Conservation (phyloP, 345 rosid genomes). For the Linum trigynum region DNA sequence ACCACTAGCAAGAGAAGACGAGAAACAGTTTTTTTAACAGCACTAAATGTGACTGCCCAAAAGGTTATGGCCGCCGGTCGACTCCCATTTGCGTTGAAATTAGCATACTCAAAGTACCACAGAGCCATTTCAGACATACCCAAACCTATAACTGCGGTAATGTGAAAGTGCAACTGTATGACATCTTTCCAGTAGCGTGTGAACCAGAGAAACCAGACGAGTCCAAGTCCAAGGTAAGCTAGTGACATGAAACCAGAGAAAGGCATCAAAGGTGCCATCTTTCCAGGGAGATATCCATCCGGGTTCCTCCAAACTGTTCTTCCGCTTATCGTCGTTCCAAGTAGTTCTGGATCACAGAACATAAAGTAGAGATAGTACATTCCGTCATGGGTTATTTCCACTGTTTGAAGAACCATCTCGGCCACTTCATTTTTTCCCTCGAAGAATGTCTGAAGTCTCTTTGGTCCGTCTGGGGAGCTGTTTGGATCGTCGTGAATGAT, state of each 20-base stretch:
- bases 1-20: slow-evolving; percentile 30
- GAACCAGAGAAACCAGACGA: slow-evolving; percentile 35
- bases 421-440: slow-evolving; percentile 34
- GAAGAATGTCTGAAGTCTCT: slow-evolving; percentile 29
- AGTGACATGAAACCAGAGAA: slow-evolving; percentile 34
- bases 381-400: slow-evolving; percentile 30
- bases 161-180: slow-evolving; percentile 33
- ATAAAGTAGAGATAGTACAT: slow-evolving; percentile 41
- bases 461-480: slow-evolving; percentile 17
- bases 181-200: slow-evolving; percentile 28
- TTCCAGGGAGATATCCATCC: slow-evolving; percentile 36
- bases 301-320: slow-evolving; percentile 40
- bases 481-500: slow-evolving; percentile 24
- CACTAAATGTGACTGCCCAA: slow-evolving; percentile 31
- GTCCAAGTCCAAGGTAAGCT: slow-evolving; percentile 30
- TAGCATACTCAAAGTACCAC: slow-evolving; percentile 33
- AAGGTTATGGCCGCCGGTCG: slow-evolving; percentile 32
- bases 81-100: slow-evolving; percentile 28
- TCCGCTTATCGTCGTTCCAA: slow-evolving; percentile 22
- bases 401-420: slow-evolving; percentile 22
- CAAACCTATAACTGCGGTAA: slow-evolving; percentile 30
- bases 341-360: slow-evolving; percentile 36
- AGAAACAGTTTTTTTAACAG: slow-evolving; percentile 33
- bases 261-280: slow-evolving; percentile 36
- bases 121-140: slow-evolving; percentile 46